Conservation (phyloP, 2,329 filamentous ascomycete genomes). For the Trichoderma polysporum region DNA sequence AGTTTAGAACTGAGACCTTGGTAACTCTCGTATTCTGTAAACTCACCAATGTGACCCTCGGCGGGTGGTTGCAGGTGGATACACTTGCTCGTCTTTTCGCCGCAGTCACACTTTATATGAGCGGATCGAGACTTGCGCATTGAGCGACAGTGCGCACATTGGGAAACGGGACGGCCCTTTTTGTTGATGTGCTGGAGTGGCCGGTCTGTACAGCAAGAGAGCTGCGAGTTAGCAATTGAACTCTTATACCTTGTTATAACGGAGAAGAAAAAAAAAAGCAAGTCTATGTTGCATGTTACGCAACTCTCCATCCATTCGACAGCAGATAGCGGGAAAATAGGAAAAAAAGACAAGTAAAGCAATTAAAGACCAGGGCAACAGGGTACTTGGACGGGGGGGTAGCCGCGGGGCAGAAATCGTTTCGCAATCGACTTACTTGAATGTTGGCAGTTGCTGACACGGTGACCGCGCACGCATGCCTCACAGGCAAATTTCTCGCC, state of each 20-base stretch:
- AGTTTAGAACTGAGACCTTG: conserved; percentile 14
- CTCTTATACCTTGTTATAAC: neutral
- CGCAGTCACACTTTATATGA: conserved; percentile 95
- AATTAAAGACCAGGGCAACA: conserved; percentile 9
- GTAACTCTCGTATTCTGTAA: conserved; percentile 16
- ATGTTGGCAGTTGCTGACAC: conserved; percentile 98
- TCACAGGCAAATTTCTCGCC: conserved; percentile 98
- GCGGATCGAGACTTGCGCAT: conserved; percentile 95
- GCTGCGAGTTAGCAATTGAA: neutral
- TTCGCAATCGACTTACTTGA: conserved; percentile 63
- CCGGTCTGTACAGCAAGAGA: conserved; percentile 61
- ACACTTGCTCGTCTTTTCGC: conserved; percentile 80
- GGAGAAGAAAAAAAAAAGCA: too few relatives aligned
- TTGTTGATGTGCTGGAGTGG: conserved; percentile 94
- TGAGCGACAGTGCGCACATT: conserved; percentile 94
- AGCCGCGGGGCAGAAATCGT: conserved; percentile 7
- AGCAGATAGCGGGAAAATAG: neutral
- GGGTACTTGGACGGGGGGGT: conserved; percentile 17
- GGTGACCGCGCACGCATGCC: conserved; percentile 96
- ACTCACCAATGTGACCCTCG: conserved; percentile 60
- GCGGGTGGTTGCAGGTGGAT: conserved; percentile 57
- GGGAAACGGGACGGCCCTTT: conserved; percentile 94
- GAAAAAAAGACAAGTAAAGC: neutral
- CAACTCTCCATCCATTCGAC: neutral
- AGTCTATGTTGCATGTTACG: neutral